Conservation (phyloP, 768 basidiomycete genomes). For the Plicaturopsis crispa region DNA sequence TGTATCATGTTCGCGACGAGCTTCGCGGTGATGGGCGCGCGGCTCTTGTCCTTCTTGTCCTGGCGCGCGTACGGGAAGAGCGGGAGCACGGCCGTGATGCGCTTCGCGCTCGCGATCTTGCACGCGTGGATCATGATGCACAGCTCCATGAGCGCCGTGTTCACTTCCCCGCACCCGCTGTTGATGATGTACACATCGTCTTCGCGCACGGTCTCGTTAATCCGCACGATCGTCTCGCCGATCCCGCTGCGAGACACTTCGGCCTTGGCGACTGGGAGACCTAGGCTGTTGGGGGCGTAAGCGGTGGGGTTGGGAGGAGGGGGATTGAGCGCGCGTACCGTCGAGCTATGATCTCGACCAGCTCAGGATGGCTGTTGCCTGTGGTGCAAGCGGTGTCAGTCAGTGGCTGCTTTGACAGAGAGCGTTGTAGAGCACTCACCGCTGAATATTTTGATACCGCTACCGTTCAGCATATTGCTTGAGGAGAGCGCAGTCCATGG, state of each 20-base stretch:
- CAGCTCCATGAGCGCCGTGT: constrained; percentile 94
- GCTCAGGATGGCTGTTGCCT: constrained; percentile 95
- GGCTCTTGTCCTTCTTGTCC: constrained; percentile 99
- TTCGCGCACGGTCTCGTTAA: constrained; percentile 93
- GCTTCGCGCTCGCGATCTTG: constrained; percentile 97
- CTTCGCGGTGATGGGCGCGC: constrained; percentile 97
- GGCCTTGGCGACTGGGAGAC: constrained; percentile 80
- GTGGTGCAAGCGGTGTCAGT: background rate
- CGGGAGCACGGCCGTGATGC: constrained; percentile 98
- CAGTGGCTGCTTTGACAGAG: background rate
- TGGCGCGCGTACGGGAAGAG: constrained; percentile 96
- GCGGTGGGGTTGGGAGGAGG: background rate
- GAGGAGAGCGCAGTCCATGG: constrained; percentile 8
- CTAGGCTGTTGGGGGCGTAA: constrained; percentile 51
- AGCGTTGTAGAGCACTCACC: constrained; percentile 33
- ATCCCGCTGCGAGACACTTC: constrained; percentile 84
- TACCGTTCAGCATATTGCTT: constrained; percentile 43
- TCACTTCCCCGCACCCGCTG: constrained; percentile 79
- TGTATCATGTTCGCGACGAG: constrained; percentile 97
- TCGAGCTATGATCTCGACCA: constrained; percentile 89
- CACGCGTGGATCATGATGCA: constrained; percentile 99
- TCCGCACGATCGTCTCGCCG: constrained; percentile 87
- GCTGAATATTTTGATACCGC: constrained; percentile 52
- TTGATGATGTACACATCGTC: constrained; percentile 99
- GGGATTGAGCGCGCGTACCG: constrained; percentile 44